A percentile compares a stretch with the other conserved stretches of the same genome.
phyloP scores from a whole-genome alignment of 2,329 filamentous ascomycete species.

The Ophiostoma triangulosporum region DNA sequence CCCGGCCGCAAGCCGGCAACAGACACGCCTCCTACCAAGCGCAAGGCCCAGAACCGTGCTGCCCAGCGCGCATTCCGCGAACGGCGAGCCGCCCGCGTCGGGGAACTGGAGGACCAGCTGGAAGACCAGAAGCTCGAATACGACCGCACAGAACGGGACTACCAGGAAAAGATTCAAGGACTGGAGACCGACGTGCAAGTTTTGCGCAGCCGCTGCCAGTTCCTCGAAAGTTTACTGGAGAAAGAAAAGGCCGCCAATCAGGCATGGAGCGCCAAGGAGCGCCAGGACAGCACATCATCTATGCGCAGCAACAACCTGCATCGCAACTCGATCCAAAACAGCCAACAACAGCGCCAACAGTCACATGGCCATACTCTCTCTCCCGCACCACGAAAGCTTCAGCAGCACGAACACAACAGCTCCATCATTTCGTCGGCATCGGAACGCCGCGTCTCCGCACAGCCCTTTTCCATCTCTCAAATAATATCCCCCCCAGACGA shows the following conservation, averaged over 20 bases:
- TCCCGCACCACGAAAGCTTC: slow-evolving; percentile 7
- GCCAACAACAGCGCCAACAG: slow-evolving; percentile 6
- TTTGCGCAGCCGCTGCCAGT: slow-evolving; percentile 46
- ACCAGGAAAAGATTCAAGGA: slow-evolving; percentile 41
- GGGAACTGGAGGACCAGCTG: slow-evolving; percentile 56
- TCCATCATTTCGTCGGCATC: slow-evolving; percentile 18
- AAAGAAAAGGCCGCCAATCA: slow-evolving; percentile 27
- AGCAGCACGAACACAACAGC: slow-evolving; percentile 14
- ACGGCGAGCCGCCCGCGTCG: slow-evolving; percentile 70
- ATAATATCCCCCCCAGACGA: slow-evolving; percentile 42
- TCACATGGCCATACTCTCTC: slow-evolving; percentile 9
- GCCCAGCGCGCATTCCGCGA: slow-evolving; percentile 87
- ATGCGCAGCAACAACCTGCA: slow-evolving; percentile 7
- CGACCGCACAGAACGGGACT: slow-evolving; percentile 42
- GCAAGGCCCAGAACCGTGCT: slow-evolving; percentile 86
- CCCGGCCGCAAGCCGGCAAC: slow-evolving; percentile 89
- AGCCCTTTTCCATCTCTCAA: slow-evolving; percentile 41
- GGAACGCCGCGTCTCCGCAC: slow-evolving; percentile 20
- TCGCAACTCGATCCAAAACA: slow-evolving; percentile 4
- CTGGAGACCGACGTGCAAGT: slow-evolving; percentile 55
- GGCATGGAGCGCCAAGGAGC: slow-evolving; percentile 9
- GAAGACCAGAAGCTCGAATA: slow-evolving; percentile 45
- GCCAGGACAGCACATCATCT: slow-evolving; percentile 9
- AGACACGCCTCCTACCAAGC: slow-evolving; percentile 82
- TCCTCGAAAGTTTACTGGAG: slow-evolving; percentile 50